Evolutionary conservation across 2,329 filamentous ascomycete species (phyloP), one percentile per base, ranked within the genome.

Genomic region (Claviceps sp.): DNA sequence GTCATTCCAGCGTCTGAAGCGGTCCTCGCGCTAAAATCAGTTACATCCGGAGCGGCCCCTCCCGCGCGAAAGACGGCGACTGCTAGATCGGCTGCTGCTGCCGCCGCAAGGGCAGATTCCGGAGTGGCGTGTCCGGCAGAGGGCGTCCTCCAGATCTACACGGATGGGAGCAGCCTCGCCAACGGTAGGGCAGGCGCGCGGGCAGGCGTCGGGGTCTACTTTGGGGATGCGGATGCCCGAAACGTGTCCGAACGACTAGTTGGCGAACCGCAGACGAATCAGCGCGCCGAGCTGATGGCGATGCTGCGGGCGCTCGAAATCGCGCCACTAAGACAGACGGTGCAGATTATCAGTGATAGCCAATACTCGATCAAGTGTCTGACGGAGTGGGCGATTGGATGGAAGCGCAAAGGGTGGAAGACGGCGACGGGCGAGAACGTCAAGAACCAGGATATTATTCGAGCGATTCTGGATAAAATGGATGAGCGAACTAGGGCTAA

Each of bases 281-380:
- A 97, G 66, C 86, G 93, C 3, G 93, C 91, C n/a, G 93, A 98
- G 70, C 74, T 98, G 54, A 90, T 87, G 24, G 93, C 89, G 7
- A 85, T 97, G 56, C 73, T 87, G 34, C 85, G 90, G 53, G 90
- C 90, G 0, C 74, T 97, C 22, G 82, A 96, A 61, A 78, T 84
- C 46, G 81, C 84, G 2, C 83, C 87, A 0, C 69, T 78, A 16
- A 74, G 83, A 53, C 77, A 85, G 53, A 74, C 81, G 54, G 77
- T 94, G 13, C 77, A 82, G 52, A 94, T 98, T 58, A 78, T 84
- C 64, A 89, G 84, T n/a, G 93, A 98, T 69, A 93, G 87, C 67
- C 82, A 83, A 61, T 97, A 97, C 69, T 78, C 87, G 1, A 95
- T 96, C 67, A 84, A 90, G 58, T 97, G 91, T 62, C 81, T 89